These are phyloP conservation scores for Fusarium algeriense DNA, from an alignment of 2,329 filamentous ascomycete species.

Conservation along the genomic window DNA sequence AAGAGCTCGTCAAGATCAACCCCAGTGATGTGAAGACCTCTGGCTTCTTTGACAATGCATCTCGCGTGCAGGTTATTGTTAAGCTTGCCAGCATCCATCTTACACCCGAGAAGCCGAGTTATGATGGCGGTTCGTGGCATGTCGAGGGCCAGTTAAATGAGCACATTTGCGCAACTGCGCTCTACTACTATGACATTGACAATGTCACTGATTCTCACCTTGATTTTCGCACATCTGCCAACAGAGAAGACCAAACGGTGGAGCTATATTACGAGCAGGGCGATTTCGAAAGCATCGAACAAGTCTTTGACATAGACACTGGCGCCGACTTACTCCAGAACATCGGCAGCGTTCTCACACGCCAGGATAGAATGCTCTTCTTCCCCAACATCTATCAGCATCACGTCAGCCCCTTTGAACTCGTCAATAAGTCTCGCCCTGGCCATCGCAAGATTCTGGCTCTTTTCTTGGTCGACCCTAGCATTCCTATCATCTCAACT, in stretches of 20 bases:
- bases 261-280: conserved; percentile 49
- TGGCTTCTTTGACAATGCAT: conserved; percentile 47
- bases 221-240: conserved; percentile 60
- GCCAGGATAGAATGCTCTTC: conserved; percentile 62
- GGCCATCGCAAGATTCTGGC: conserved; percentile 72
- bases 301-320: conserved; percentile 52
- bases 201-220: conserved; percentile 69
- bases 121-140: conserved; percentile 67
- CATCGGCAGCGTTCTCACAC: conserved; percentile 62
- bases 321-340: conserved; percentile 46
- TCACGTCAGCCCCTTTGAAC: conserved; percentile 62
- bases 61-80: conserved; percentile 70
- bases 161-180: conserved; percentile 71
- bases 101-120: conserved; percentile 67
- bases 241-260: conserved; percentile 46
- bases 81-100: conserved; percentile 73
- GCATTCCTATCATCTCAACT: conserved; percentile 58
- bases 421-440: conserved; percentile 63
- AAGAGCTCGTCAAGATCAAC: conserved; percentile 26
- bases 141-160: conserved; percentile 70
- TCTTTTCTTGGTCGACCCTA: conserved; percentile 71
- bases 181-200: conserved; percentile 71
- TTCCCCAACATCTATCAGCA: conserved; percentile 70
- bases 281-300: conserved; percentile 52
- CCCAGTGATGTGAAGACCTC: conserved; percentile 42